phyloP scores from a whole-genome alignment of 192 early-diverging fungal genomes.

The Rhizophagus prolifer region DNA sequence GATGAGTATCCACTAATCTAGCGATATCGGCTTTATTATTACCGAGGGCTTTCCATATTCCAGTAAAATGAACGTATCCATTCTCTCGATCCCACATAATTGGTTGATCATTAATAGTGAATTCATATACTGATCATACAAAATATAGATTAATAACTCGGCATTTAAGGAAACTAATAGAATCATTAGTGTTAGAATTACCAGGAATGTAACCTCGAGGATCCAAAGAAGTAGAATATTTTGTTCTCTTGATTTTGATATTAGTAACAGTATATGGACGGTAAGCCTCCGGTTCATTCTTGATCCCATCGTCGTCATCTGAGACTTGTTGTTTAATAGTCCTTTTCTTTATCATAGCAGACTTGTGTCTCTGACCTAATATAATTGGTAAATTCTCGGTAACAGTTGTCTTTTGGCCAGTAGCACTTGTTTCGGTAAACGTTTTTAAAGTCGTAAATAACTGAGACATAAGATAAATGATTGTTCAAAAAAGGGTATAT shows the following conservation, averaged over 20 bases:
- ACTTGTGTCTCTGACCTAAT: slow-evolving; percentile 1
- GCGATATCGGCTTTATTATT: slow-evolving; percentile 62
- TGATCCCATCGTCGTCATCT: not conserved
- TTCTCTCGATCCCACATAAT: slow-evolving; percentile 68
- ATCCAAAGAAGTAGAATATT: slow-evolving; percentile 63
- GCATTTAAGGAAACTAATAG: not conserved
- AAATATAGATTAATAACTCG: not conserved
- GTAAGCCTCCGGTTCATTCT: slow-evolving; percentile 18
- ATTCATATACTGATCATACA: slow-evolving; percentile 53
- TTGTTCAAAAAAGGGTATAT: not conserved
- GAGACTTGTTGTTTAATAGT: slow-evolving; percentile 11
- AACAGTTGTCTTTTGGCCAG: not conserved
- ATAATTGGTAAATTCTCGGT: not conserved
- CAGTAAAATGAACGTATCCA: slow-evolving; percentile 60
- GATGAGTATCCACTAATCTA: slow-evolving; percentile 61
- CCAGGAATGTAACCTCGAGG: slow-evolving; percentile 62
- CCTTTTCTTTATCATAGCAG: slow-evolving; percentile 13
- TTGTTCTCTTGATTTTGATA: slow-evolving; percentile 52
- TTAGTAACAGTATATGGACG: slow-evolving; percentile 5
- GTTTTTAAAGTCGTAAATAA: not conserved
- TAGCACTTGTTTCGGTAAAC: slow-evolving; percentile 5
- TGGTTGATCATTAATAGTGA: slow-evolving; percentile 54
- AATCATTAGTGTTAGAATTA: slow-evolving; percentile 30
- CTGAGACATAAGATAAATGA: not conserved
- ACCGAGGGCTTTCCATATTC: slow-evolving; percentile 61